Evolutionary conservation across 306 rosid species (phyloP).

Genomic region (Trichosanthes truncata): DNA sequence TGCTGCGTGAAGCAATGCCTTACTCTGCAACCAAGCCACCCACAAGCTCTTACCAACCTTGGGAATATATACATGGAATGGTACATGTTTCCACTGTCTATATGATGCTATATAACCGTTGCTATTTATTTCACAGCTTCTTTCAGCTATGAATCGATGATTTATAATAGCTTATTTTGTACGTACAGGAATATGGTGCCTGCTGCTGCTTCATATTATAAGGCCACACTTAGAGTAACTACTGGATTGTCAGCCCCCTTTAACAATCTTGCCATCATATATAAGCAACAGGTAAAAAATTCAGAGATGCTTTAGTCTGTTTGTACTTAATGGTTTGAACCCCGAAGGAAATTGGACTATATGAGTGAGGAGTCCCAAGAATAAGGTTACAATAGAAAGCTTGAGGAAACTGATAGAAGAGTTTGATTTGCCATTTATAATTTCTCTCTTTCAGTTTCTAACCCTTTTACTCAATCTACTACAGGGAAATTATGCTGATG

Average conservation of each 20-base stretch:
- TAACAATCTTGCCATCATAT: constrained; percentile 86
- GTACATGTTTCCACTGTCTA: constrained; percentile 26
- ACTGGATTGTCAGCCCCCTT: constrained; percentile 95
- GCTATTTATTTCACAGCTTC: not conserved
- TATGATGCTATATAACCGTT: not conserved
- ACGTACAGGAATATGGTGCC: constrained; percentile 76
- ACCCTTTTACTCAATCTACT: not conserved
- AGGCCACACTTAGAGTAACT: constrained; percentile 87
- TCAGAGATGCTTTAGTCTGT: not conserved
- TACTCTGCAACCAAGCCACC: constrained; percentile 78
- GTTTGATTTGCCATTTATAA: not conserved
- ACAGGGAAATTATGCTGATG: constrained; percentile 95
- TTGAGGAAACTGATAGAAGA: not conserved
- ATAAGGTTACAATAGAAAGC: not conserved
- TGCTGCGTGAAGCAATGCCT: constrained; percentile 79
- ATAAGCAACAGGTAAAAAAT: constrained; percentile 74
- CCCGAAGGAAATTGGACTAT: not conserved
- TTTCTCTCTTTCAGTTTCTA: not conserved
- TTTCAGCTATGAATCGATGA: not conserved
- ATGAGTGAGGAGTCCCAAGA: not conserved
- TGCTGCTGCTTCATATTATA: constrained; percentile 90
- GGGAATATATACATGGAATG: constrained; percentile 98
- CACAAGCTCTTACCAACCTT: constrained; percentile 94
- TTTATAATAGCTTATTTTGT: not conserved
- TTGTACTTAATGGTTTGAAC: not conserved